Evolutionary conservation across 768 basidiomycete genomes (phyloP).

Genomic region (Xerocomus brunneocitrinus): DNA sequence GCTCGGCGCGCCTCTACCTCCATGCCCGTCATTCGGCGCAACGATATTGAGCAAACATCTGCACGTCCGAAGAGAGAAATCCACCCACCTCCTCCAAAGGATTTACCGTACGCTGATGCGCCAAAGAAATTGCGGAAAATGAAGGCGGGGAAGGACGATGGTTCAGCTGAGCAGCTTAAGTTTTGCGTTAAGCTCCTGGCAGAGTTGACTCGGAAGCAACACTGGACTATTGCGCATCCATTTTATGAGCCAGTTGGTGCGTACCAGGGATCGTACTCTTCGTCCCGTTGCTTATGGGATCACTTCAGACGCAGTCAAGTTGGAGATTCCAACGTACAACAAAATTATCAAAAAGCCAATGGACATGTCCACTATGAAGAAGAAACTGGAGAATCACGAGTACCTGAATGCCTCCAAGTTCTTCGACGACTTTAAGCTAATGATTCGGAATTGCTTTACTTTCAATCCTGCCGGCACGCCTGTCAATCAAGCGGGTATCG

Average conservation of each 20-base stretch:
- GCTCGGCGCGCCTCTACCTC: slow-evolving; percentile 74
- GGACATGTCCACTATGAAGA: slow-evolving; percentile 87
- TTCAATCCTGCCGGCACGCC: slow-evolving; percentile 89
- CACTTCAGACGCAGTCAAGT: slow-evolving; percentile 62
- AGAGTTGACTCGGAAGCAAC: slow-evolving; percentile 77
- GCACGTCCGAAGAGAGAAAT: slow-evolving; percentile 97
- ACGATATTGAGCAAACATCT: slow-evolving; percentile 49
- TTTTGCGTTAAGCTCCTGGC: slow-evolving; percentile 73
- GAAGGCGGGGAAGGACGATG: slow-evolving; percentile 58
- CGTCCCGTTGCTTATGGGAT: background rate
- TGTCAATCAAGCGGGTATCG: slow-evolving; percentile 81
- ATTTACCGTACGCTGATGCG: slow-evolving; percentile 74
- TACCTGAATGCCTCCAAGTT: slow-evolving; percentile 80
- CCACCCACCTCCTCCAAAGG: slow-evolving; percentile 91
- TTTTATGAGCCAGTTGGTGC: slow-evolving; percentile 94
- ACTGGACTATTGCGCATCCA: slow-evolving; percentile 65
- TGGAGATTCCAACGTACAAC: slow-evolving; percentile 80
- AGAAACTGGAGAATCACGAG: slow-evolving; percentile 72
- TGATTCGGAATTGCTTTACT: slow-evolving; percentile 89
- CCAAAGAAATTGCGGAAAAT: slow-evolving; percentile 65
- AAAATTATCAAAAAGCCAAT: slow-evolving; percentile 92
- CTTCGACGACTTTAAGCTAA: slow-evolving; percentile 86
- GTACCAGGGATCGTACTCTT: slow-evolving; percentile 29
- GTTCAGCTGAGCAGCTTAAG: slow-evolving; percentile 76
- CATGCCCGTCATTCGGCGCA: slow-evolving; percentile 78